phyloP scores from a whole-genome alignment of 1,139 yeast species.

The Geotrichum phurueaensis region DNA sequence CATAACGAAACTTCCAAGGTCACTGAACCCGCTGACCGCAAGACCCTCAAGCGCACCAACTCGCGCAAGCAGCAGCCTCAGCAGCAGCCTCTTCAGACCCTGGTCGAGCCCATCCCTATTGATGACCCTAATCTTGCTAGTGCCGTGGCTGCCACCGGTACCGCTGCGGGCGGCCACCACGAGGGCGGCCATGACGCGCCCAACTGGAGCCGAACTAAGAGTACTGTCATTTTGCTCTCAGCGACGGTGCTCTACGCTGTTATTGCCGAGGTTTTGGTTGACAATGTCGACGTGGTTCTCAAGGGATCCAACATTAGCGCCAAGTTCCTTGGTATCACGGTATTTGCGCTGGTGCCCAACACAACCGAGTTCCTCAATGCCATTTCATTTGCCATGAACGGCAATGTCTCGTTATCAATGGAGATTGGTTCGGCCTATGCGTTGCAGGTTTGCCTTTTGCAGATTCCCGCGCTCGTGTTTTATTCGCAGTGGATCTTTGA shows the following conservation, averaged over 20 bases:
- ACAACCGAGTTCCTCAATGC: constrained; percentile 97
- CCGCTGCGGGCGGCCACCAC: constrained; percentile 19
- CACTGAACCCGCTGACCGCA: neutral
- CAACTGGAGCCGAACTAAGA: constrained; percentile 86
- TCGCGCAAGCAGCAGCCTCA: neutral
- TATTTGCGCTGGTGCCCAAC: constrained; percentile 93
- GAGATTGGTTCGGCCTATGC: constrained; percentile 98
- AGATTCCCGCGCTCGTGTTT: constrained; percentile 83
- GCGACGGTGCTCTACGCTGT: constrained; percentile 86
- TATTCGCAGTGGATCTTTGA: constrained; percentile 49
- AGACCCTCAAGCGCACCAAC: neutral
- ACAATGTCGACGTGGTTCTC: constrained; percentile 89
- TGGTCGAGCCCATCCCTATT: neutral
- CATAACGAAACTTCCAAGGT: constrained; percentile 5
- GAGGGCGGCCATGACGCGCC: constrained; percentile 92
- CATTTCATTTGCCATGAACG: constrained; percentile 91
- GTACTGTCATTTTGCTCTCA: constrained; percentile 73
- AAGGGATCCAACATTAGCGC: constrained; percentile 73
- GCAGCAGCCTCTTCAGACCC: neutral
- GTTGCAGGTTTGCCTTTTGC: constrained; percentile 86
- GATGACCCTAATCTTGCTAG: neutral
- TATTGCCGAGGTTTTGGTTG: constrained; percentile 91
- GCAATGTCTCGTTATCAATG: constrained; percentile 87
- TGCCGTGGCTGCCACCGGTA: constrained; percentile 1
- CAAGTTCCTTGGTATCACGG: constrained; percentile 85